A percentile compares a stretch with the other conserved stretches of the same genome.
Conservation (phyloP, 805 yeast genomes). For the Barnettozyma wickerhamii region DNA sequence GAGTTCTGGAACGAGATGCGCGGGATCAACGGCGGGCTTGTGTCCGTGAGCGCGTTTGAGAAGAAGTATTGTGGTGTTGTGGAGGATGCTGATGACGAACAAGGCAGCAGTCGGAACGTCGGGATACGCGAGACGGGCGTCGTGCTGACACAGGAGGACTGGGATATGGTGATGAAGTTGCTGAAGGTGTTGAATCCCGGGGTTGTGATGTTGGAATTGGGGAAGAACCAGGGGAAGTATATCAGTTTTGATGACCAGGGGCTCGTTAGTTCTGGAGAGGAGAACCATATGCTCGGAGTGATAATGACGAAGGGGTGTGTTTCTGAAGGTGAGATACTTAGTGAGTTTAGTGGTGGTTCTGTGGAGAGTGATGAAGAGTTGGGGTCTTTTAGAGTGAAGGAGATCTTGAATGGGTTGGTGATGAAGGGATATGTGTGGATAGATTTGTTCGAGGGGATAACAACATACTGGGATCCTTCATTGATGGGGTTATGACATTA, state of each 20-base stretch:
- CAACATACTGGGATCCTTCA: constrained; percentile 11
- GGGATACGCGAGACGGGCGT: background rate
- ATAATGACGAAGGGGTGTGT: constrained; percentile 6
- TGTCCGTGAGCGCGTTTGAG: constrained; percentile 6
- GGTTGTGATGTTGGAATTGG: constrained; percentile 4
- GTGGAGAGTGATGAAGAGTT: constrained; percentile 3
- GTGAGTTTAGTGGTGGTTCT: background rate
- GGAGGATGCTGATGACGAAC: background rate
- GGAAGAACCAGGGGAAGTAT: background rate
- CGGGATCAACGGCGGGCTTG: constrained; percentile 9
- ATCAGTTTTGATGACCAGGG: constrained; percentile 10
- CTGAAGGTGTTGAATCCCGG: constrained; percentile 8
- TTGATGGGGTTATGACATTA: constrained; percentile 2
- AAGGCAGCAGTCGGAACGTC: too few species aligned
- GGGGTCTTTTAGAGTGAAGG: constrained; percentile 3
- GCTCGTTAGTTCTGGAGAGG: constrained; percentile 5
- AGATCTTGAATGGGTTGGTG: constrained; percentile 4
- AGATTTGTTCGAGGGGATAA: constrained; percentile 6
- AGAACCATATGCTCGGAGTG: constrained; percentile 3
- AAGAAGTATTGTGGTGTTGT: constrained; percentile 3
- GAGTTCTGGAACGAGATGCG: constrained; percentile 13
- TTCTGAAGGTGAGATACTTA: background rate
- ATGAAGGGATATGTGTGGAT: constrained; percentile 12
- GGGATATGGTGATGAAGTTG: constrained; percentile 4
- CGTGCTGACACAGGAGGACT: constrained; percentile 5